Base-by-base conservation (phyloP, 768 basidiomycete genomes). In the Calocybe cyanea region DNA sequence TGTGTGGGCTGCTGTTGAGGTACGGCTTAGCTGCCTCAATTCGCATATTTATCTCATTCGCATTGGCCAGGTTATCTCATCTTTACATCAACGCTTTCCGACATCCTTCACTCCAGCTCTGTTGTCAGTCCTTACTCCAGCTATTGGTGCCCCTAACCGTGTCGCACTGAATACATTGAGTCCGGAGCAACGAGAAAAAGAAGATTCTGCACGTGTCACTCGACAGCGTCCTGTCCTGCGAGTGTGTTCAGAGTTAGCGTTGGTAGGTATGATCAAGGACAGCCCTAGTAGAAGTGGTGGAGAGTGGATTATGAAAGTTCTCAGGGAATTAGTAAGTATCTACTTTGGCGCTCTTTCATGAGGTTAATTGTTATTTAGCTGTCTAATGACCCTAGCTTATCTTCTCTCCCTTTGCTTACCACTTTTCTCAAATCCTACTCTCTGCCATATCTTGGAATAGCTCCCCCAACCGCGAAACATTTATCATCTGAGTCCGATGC, bases 371-470 rank as follows among this genome's bases (percentile, higher is more conserved):
- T 37, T 40, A 45, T 51, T 20, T 54, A 97, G 93, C 66, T 97
- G 36, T 89, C 90, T 1, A 87, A 87, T 59, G 94, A 97, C 59
- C 87, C 93, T 2, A 77, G 78, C 17, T 70, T 92, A 31, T 87
- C 85, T 9, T 96, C 95, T 6, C 69, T 98, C 15, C 96, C 96
- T 0, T 73, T 99, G 36, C 76, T 97, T 24, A 79, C 90, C 7
- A 92, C 87, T 0, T 98, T 98, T 63, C 78, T 97, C 52, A 98
- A 96, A 63, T 80, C 87, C n/a, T 96, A 92, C 61, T 81, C 86
- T 6, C 76, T 83, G 6, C 87, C 91, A 0, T 99, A 83, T 65
- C 81, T 97, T 38, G 92, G 94, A n/a, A 73, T 90, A 41, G 64
- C 65, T 0, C 78, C 84, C 1, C 73, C 71, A 15, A 46, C 67